Percentiles rank a stretch among this genome's conserved stretches.
Evolutionary conservation across 306 rosid species (phyloP).

Genomic region (Casuarina cunninghamiana): DNA sequence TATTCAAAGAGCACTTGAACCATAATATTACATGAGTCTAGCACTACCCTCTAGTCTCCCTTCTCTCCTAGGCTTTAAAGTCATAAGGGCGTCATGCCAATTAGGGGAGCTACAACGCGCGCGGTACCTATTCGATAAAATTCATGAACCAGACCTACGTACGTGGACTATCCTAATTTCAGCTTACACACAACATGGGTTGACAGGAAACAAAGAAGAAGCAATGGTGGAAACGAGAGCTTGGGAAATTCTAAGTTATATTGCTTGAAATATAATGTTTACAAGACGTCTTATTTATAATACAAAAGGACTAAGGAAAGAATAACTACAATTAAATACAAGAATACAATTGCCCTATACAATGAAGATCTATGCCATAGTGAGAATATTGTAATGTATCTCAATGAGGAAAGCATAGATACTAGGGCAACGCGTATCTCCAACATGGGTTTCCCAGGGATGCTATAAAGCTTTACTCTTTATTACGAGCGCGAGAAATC

Average conservation of each 20-base stretch:
- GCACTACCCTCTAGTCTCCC: slow-evolving; percentile 35
- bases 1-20: neutral
- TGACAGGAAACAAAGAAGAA: no score
- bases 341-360: no score
- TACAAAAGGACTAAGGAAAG: no score
- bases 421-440: no score
- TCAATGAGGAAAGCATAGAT: no score
- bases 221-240: no score
- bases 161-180: slow-evolving; percentile 51
- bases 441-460: slow-evolving; percentile 36
- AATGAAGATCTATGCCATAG: no score
- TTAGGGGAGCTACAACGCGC: slow-evolving; percentile 48
- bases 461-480: slow-evolving; percentile 35
- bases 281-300: no score
- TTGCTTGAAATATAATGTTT: no score
- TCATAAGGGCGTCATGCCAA: slow-evolving; percentile 28
- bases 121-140: slow-evolving; percentile 48
- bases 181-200: slow-evolving; percentile 25
- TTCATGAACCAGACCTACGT: slow-evolving; percentile 41
- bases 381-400: no score
- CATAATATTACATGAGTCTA: slow-evolving; percentile 31
- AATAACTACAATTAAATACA: no score
- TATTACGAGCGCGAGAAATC: slow-evolving; percentile 25
- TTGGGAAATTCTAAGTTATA: no score
- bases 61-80: slow-evolving; percentile 36